Base-by-base conservation (phyloP, 2,329 filamentous ascomycete genomes). In the Lasiodiplodia sp. region DNA sequence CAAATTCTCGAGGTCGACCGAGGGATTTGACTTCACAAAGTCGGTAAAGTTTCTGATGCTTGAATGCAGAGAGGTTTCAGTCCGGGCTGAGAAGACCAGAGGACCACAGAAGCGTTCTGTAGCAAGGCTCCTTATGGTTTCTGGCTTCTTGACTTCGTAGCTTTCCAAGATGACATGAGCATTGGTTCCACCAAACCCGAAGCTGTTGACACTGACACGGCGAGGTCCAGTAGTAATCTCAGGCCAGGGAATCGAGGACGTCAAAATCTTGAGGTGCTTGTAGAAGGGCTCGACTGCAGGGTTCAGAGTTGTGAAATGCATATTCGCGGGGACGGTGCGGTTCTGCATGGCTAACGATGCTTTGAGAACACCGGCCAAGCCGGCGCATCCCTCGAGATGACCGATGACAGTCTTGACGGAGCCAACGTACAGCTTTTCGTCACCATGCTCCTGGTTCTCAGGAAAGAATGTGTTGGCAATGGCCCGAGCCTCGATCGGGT, bases 371-470 rank as follows among this genome's bases (percentile, higher is more conserved):
- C 76, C 77, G 11, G 77, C 78, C 0, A 82, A 67, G 14, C 80
- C 81, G 7, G 79, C 78, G 2, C 78, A 75, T 3, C 77, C 80
- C 72, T 83, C 80, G 0, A 77, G 76, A 69, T 83, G 82, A 1
- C 82, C 82, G 47, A 83, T 74, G 23, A 82, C 77, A 73, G 75
- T 83, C 79, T 71, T 77, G 21, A 74, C 69, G 1, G 72, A 71
- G 2, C 75, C 75, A 11, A 72, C 63, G n/a, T 68, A 70, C 10
- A 75, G 34, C 18, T 53, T 21, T 2, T 69, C 68, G 7, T 44
- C 57, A 1, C 2, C 2, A 5, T 34, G 25, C 8, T 51, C 40
- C 3, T 16, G 3, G 0, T 25, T 5, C 10, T 8, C 25, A 1
- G 66, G n/a, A n/a, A 68, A 68, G n/a, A 68, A 68, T 0, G 44